Conservation (phyloP, 116 monocot genomes). For the Papilionanthe hybrid region DNA sequence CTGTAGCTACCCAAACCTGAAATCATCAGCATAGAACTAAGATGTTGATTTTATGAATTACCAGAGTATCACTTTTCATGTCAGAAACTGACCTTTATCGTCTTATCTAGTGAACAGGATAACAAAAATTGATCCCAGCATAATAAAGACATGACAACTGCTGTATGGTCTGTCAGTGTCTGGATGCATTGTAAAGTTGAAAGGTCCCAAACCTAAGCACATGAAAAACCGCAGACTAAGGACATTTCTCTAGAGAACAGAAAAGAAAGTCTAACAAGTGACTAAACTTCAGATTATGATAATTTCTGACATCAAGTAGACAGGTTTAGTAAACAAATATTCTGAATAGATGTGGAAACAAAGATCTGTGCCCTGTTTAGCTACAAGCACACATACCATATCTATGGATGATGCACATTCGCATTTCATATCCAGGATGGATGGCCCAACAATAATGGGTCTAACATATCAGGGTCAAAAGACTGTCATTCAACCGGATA, state of each 20-base stretch:
- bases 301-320: neutral
- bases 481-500: too few species aligned
- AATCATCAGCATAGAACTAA: neutral
- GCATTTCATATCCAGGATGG: neutral
- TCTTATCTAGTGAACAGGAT: slow-evolving; percentile 47
- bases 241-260: neutral
- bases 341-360: neutral
- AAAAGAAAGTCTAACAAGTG: neutral
- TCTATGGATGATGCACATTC: neutral
- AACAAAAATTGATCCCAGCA: slow-evolving; percentile 60
- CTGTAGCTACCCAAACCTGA: slow-evolving; percentile 86
- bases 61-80: neutral
- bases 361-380: neutral
- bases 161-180: slow-evolving; percentile 44
- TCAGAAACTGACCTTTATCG: slow-evolving; percentile 54
- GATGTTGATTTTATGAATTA: slow-evolving; percentile 2
- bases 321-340: neutral
- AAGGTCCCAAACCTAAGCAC: slow-evolving; percentile 50
- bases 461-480: too few species aligned
- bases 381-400: neutral
- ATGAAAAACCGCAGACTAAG: neutral
- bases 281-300: neutral
- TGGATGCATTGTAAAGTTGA: slow-evolving; percentile 43
- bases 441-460: neutral
- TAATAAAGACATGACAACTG: slow-evolving; percentile 47